These are phyloP conservation scores for Penicillium thymicola DNA, from an alignment of 2,329 filamentous ascomycete species.

Conservation along the genomic window DNA sequence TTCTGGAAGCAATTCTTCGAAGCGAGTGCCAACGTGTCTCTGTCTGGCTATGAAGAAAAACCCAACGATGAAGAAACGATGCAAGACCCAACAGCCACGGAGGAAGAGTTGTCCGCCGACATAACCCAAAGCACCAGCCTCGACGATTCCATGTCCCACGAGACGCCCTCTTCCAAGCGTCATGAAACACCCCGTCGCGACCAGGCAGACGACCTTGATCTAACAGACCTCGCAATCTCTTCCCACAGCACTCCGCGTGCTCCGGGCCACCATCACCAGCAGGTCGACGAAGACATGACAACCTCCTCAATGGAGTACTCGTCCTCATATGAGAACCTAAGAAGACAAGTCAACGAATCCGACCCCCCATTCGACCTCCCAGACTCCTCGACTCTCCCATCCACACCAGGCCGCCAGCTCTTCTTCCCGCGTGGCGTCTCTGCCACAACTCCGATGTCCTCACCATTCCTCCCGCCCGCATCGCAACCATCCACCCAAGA, in stretches of 20 bases:
- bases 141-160: slow-evolving; percentile 39
- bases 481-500: slow-evolving; percentile 41
- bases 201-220: slow-evolving; percentile 45
- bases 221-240: slow-evolving; percentile 43
- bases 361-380: slow-evolving; percentile 36
- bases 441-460: slow-evolving; percentile 60
- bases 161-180: slow-evolving; percentile 39
- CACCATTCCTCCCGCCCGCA: slow-evolving; percentile 55
- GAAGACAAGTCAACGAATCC: slow-evolving; percentile 60
- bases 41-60: slow-evolving; percentile 88
- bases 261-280: slow-evolving; percentile 27
- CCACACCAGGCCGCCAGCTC: slow-evolving; percentile 34
- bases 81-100: slow-evolving; percentile 51
- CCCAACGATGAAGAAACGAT: slow-evolving; percentile 57
- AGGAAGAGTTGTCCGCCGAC: slow-evolving; percentile 55
- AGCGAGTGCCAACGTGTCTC: slow-evolving; percentile 92
- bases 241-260: slow-evolving; percentile 49
- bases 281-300: slow-evolving; percentile 36
- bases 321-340: slow-evolving; percentile 73
- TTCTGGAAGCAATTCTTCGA: slow-evolving; percentile 99
- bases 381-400: slow-evolving; percentile 34
- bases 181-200: slow-evolving; percentile 23
- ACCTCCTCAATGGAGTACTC: slow-evolving; percentile 55
- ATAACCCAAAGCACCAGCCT: slow-evolving; percentile 41
- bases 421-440: slow-evolving; percentile 45